Conservation (phyloP, 805 yeast genomes). For the Grigorovia yakushimaensis region DNA sequence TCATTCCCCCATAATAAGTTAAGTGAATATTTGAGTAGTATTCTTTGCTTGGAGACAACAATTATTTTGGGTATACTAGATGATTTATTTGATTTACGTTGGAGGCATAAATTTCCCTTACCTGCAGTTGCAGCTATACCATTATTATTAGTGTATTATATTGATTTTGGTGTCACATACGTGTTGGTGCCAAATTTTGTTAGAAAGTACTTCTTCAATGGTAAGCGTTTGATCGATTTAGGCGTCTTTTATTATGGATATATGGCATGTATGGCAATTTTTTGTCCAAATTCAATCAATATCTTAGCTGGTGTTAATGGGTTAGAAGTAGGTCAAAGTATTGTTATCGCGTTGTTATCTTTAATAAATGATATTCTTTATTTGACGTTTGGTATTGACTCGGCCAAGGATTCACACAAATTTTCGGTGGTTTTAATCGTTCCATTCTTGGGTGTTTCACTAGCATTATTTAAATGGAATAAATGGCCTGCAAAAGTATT, state of each 20-base stretch:
- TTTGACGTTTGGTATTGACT: conserved; percentile 38
- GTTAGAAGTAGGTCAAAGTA: conserved; percentile 88
- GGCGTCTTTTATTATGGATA: conserved; percentile 75
- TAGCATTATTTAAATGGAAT: conserved; percentile 67
- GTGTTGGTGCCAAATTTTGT: conserved; percentile 72
- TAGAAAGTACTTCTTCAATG: conserved; percentile 31
- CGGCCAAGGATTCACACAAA: conserved; percentile 72
- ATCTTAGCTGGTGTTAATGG: conserved; percentile 96
- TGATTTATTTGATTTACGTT: conserved; percentile 88
- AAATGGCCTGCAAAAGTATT: conserved; percentile 90
- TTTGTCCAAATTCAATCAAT: conserved; percentile 92
- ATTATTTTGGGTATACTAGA: conserved; percentile 82
- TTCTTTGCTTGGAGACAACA: conserved; percentile 75
- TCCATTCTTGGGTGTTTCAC: conserved; percentile 80
- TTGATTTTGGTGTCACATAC: conserved; percentile 87
- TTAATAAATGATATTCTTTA: conserved; percentile 72
- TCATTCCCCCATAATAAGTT: conserved; percentile 72
- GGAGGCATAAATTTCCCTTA: conserved; percentile 94
- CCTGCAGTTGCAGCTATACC: conserved; percentile 96
- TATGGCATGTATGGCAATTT: conserved; percentile 86
- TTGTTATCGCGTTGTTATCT: conserved; percentile 63
- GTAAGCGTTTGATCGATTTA: conserved; percentile 45
- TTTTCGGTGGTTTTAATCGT: conserved; percentile 69
- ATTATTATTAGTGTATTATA: conserved; percentile 77
- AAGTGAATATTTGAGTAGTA: conserved; percentile 77